Evolutionary conservation across 108 stramenopile genomes (phyloP), one percentile per base, ranked within the genome.

Genomic region (Pelagomonas calceolata): DNA sequence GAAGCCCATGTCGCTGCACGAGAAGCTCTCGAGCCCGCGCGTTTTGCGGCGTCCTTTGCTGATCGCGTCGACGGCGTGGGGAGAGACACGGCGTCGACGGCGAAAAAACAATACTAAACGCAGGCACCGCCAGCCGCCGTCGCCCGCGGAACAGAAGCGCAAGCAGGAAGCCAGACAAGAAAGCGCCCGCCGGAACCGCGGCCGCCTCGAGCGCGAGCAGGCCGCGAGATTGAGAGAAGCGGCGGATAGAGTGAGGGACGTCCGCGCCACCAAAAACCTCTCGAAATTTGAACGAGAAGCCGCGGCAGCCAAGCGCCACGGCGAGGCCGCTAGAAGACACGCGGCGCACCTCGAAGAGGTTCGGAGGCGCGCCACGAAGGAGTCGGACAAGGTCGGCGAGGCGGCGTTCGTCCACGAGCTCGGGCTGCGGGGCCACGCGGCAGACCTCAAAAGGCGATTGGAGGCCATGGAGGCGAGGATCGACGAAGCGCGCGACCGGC

Each of bases 181-280:
- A n/a, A n/a, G n/a, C n/a, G n/a, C n/a, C n/a, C n/a, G n/a, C n/a
- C 51, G 51, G 51, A 60, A 60, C 51, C 51, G 51, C 21, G 51
- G 26, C 21, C 21, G 21, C 7, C 51, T 60, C 21, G 3, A 3
- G 7, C 1, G 26, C 21, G 21, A 26, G 51, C 51, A 26, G 21
- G 3, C 51, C 21, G 51, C 51, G 51, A 17, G 51, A 26, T 26
- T 60, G 21, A 1, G 21, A 1, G 51, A 60, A 26, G 26, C 21
- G 0, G 51, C 51, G 51, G 51, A 1, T 17, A 17, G 29, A 17
- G 51, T 26, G 51, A 17, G 26, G 7, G 26, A 12, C 51, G 51
- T 60, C 51, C 51, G 51, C 51, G 51, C 10, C 21, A 12, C 51
- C 51, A 60, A 60, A 26, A 26, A 60, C 21, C 51, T 16, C 51